phyloP scores from a whole-genome alignment of 768 basidiomycete species.

The Mycena kentingensis region DNA sequence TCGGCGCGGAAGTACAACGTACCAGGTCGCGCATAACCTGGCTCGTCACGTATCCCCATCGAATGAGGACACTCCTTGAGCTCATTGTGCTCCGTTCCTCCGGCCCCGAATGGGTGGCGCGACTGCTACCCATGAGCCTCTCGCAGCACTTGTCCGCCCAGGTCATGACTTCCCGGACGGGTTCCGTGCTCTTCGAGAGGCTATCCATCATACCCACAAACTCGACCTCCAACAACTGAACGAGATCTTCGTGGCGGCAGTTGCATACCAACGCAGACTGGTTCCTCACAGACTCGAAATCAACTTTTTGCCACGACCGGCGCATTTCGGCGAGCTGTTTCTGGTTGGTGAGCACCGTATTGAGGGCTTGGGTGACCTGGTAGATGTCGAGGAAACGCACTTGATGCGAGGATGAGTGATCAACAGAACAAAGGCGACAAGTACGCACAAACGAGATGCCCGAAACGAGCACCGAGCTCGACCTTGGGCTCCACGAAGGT shows the following conservation, averaged over 20 bases:
- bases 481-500: slow-evolving; percentile 92
- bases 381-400: slow-evolving; percentile 92
- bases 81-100: slow-evolving; percentile 84
- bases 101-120: slow-evolving; percentile 49
- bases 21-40: slow-evolving; percentile 92
- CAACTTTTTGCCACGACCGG: slow-evolving; percentile 83
- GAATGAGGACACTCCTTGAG: slow-evolving; percentile 83
- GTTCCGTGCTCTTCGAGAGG: slow-evolving; percentile 70
- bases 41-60: slow-evolving; percentile 92
- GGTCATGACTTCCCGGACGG: slow-evolving; percentile 83
- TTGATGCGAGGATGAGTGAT: slow-evolving; percentile 34
- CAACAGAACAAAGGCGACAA: slow-evolving; percentile 4
- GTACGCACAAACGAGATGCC: slow-evolving; percentile 82
- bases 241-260: slow-evolving; percentile 86
- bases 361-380: slow-evolving; percentile 87
- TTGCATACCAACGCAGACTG: slow-evolving; percentile 93
- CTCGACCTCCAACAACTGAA: slow-evolving; percentile 83
- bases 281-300: slow-evolving; percentile 89
- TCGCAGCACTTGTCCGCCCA: slow-evolving; percentile 94
- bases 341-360: slow-evolving; percentile 84
- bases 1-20: slow-evolving; percentile 34
- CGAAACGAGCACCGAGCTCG: slow-evolving; percentile 87
- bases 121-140: slow-evolving; percentile 71
- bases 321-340: slow-evolving; percentile 87
- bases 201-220: slow-evolving; percentile 77